These are phyloP conservation scores for Entomortierella chlamydospora DNA, from an alignment of 192 early-diverging fungal genomes.

Conservation along the genomic window DNA sequence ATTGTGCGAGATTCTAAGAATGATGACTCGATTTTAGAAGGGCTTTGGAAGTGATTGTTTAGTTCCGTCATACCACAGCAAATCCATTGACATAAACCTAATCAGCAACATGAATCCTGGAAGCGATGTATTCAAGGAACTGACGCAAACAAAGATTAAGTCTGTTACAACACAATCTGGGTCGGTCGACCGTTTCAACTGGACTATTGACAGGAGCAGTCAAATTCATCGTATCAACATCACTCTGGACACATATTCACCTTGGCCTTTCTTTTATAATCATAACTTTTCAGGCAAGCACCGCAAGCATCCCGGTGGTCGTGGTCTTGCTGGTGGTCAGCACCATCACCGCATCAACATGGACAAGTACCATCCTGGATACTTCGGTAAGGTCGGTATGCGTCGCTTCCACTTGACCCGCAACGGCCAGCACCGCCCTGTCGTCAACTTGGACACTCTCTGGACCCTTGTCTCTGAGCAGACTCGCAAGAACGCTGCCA, in stretches of 20 bases:
- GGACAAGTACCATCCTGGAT: constrained; percentile 99
- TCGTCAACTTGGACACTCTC: constrained; percentile 94
- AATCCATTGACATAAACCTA: no score
- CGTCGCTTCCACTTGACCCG: constrained; percentile 97
- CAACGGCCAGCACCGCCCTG: constrained; percentile 86
- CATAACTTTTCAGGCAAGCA: constrained; percentile 79
- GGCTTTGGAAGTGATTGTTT: no score
- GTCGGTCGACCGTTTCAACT: no score
- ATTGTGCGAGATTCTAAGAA: no score
- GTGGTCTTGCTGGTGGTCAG: constrained; percentile 99
- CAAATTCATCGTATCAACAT: no score
- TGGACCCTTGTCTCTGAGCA: constrained; percentile 92
- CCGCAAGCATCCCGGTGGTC: constrained; percentile 99
- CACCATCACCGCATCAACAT: constrained; percentile 99
- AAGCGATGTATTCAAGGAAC: no score
- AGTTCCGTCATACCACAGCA: no score
- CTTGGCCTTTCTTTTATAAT: not conserved
- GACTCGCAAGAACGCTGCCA: constrained; percentile 81
- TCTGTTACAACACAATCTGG: no score
- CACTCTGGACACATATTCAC: not conserved
- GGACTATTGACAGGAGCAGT: no score
- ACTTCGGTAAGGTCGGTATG: constrained; percentile 99
- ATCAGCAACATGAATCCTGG: no score
- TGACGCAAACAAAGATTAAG: no score
- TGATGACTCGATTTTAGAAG: no score